Conservation (phyloP, 140 eudicot species). For the Stevia rebaudiana region DNA sequence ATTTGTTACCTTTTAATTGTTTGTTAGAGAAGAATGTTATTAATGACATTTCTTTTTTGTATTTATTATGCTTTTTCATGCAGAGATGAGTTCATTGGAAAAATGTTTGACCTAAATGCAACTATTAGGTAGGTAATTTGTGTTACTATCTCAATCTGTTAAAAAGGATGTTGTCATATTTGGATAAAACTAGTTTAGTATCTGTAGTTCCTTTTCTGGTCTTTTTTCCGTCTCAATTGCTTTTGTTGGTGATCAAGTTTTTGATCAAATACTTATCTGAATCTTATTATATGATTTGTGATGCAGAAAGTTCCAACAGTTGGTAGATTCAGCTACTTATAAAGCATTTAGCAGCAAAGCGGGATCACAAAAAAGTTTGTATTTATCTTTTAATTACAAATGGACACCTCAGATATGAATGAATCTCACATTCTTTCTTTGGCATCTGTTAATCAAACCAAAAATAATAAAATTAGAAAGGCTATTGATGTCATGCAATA, state of each 20-base stretch:
- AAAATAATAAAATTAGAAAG: neutral
- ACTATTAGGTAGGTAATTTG: conserved; percentile 45
- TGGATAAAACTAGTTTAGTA: neutral
- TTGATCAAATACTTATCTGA: neutral
- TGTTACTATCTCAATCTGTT: neutral
- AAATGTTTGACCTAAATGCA: conserved; percentile 66
- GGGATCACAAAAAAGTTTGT: conserved; percentile 38
- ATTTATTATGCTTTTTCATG: conserved; percentile 14
- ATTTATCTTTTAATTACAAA: neutral
- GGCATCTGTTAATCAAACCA: neutral
- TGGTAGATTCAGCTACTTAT: conserved; percentile 15
- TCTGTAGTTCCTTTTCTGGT: neutral
- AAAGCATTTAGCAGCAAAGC: conserved; percentile 25
- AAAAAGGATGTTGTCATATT: neutral
- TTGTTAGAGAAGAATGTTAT: neutral
- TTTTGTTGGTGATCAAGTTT: neutral
- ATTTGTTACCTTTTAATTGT: neutral
- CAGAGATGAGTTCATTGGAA: conserved; percentile 63
- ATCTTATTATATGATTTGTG: conserved; percentile 1
- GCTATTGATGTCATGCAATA: neutral
- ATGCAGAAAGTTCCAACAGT: conserved; percentile 61
- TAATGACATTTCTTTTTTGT: neutral
- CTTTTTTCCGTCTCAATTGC: neutral
- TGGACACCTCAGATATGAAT: conserved; percentile 6
- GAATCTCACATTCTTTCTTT: neutral